Evolutionary conservation across 345 rosid species (phyloP), one percentile per base, ranked within the genome.

Genomic region (Pelargonium nanum): DNA sequence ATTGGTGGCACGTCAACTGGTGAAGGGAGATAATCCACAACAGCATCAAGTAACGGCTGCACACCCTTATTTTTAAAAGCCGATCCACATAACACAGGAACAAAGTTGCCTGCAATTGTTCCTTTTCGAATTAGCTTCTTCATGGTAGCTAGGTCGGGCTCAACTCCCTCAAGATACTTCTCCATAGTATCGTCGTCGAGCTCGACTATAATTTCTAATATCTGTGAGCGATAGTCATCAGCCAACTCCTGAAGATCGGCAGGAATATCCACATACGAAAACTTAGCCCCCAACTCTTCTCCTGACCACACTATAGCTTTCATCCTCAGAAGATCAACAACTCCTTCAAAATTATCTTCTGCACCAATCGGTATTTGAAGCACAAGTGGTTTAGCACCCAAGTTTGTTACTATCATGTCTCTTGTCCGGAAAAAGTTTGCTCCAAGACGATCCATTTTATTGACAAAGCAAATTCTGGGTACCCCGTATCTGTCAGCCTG

Each of bases 401-500:
- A 74, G 73, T 92, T 92, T 6, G 97, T 81, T 24, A 87, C 82
- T 65, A 87, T 87, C 99, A 92, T 92, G 64, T 92, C 96, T 51
- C 99, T 80, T 4, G 99, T 92, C 57, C 94, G 77, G 74, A 84
- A 89, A 71, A 92, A 92, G 71, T 92, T 92, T 23, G 99, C 97
- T 56, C 99, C 99, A 48, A 92, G 81, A 55, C 97, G 93, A 61
- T 92, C 99, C 99, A 92, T 92, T 70, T 92, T 92, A 60, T 92
- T 89, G 20, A 92, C 85, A 70, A 92, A 92, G 81, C 97, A 92
- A 67, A 92, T 92, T 76, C 99, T 69, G 6, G 99, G 99, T 24
- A 92, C 97, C 15, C 99, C 99, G 61, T 92, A 92, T 61, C 78
- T 92, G 75, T 92, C 99, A 73, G 99, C 99, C 73, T 92, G 97